phyloP scores from a whole-genome alignment of 768 basidiomycete species.

The Leccinum broughii region DNA sequence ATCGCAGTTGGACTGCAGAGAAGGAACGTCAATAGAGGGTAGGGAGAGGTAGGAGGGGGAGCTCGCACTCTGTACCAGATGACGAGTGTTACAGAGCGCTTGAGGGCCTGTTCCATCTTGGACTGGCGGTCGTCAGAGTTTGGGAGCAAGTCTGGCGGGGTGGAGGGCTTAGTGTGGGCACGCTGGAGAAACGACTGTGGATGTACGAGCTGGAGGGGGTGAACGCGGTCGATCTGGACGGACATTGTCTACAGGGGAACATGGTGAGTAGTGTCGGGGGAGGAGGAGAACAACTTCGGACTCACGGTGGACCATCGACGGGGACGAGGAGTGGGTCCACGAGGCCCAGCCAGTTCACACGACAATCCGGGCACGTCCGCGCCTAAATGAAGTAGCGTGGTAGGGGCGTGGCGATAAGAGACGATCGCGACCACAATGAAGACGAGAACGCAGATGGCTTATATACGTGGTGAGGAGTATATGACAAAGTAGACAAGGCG shows the following conservation, averaged over 20 bases:
- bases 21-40: not conserved
- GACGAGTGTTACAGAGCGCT: constrained; percentile 61
- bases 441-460: no score
- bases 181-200: constrained; percentile 16
- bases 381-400: no score
- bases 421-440: no score
- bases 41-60: not conserved
- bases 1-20: constrained; percentile 46
- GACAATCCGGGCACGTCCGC: no score
- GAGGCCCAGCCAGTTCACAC: no score
- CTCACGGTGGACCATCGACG: no score
- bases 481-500: no score
- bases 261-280: constrained; percentile 2
- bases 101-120: constrained; percentile 40
- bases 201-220: constrained; percentile 15
- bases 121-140: constrained; percentile 27
- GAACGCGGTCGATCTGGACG: constrained; percentile 28
- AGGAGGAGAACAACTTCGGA: no score
- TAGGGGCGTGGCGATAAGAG: no score
- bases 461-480: no score
- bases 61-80: constrained; percentile 65
- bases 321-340: no score
- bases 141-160: constrained; percentile 12
- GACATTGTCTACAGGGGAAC: constrained; percentile 17
- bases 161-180: constrained; percentile 7